These are phyloP conservation scores for Mycena sp. DNA, from an alignment of 1,284 basidiomycete species.

Conservation along the genomic window DNA sequence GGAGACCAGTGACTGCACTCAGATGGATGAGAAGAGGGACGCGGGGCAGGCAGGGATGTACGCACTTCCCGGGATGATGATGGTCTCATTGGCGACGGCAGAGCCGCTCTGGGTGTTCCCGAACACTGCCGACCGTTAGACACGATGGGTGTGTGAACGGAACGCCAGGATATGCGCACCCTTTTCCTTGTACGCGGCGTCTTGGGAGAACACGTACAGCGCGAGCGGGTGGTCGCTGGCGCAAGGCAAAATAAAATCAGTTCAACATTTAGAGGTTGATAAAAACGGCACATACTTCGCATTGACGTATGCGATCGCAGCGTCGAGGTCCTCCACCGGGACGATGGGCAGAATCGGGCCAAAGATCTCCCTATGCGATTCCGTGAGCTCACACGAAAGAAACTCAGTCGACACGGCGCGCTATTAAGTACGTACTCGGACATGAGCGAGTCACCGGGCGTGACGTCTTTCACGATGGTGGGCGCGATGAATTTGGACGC, in stretches of 20 bases:
- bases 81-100: slow-evolving; percentile 71
- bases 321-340: slow-evolving; percentile 75
- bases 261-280: not conserved
- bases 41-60: slow-evolving; percentile 43
- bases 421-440: slow-evolving; percentile 46
- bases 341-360: slow-evolving; percentile 84
- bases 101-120: slow-evolving; percentile 75
- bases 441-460: slow-evolving; percentile 75
- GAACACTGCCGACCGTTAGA: slow-evolving; percentile 55
- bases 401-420: too few species aligned
- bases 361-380: slow-evolving; percentile 62
- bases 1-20: slow-evolving; percentile 64
- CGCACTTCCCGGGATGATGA: slow-evolving; percentile 60
- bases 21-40: not conserved
- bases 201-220: slow-evolving; percentile 79
- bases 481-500: slow-evolving; percentile 69
- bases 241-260: not conserved
- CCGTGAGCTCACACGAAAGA: too few species aligned
- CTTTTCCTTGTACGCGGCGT: slow-evolving; percentile 67
- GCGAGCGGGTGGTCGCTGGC: slow-evolving; percentile 78
- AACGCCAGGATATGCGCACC: slow-evolving; percentile 44
- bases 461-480: slow-evolving; percentile 72
- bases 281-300: slow-evolving; percentile 49
- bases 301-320: slow-evolving; percentile 79
- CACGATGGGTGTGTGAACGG: too few species aligned